phyloP scores from a whole-genome alignment of 2,329 filamentous ascomycete genomes.

The Colletotrichum falcatum region DNA sequence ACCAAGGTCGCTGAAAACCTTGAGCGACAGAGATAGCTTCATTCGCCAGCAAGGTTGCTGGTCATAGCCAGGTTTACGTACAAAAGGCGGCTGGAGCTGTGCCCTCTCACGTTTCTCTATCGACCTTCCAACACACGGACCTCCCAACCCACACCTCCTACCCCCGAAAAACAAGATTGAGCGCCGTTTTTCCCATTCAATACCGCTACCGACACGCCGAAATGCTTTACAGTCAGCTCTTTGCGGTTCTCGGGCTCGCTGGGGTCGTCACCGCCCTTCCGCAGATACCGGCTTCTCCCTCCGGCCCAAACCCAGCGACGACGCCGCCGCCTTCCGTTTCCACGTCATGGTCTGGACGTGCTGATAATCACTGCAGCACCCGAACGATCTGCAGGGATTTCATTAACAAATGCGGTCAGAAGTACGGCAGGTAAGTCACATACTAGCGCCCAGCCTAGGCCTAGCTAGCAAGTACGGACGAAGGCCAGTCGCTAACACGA shows the following conservation, averaged over 20 bases:
- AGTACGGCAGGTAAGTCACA: slow-evolving; percentile 43
- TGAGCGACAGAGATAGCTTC: too few relatives aligned
- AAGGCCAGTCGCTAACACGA: slow-evolving; percentile 32
- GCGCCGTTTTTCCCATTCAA: too few relatives aligned
- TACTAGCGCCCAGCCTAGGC: too few relatives aligned
- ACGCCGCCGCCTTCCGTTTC: neutral
- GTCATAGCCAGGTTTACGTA: too few relatives aligned
- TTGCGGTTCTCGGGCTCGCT: slow-evolving; percentile 21
- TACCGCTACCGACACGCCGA: neutral
- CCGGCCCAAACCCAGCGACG: too few relatives aligned
- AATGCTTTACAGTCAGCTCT: slow-evolving; percentile 23
- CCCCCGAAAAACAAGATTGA: neutral
- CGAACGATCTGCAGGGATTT: slow-evolving; percentile 44
- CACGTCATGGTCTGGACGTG: neutral
- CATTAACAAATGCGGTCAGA: slow-evolving; percentile 40
- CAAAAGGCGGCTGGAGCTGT: too few relatives aligned
- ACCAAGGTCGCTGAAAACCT: too few relatives aligned
- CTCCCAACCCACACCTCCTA: too few relatives aligned
- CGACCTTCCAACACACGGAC: too few relatives aligned
- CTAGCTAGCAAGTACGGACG: neutral
- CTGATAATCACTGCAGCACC: slow-evolving; percentile 42
- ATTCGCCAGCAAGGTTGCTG: too few relatives aligned
- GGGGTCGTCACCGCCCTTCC: slow-evolving; percentile 28
- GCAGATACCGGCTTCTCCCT: neutral
- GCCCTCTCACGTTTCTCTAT: too few relatives aligned